phyloP scores from a whole-genome alignment of 129 eudicot genomes.

The Lactuca sativa region DNA sequence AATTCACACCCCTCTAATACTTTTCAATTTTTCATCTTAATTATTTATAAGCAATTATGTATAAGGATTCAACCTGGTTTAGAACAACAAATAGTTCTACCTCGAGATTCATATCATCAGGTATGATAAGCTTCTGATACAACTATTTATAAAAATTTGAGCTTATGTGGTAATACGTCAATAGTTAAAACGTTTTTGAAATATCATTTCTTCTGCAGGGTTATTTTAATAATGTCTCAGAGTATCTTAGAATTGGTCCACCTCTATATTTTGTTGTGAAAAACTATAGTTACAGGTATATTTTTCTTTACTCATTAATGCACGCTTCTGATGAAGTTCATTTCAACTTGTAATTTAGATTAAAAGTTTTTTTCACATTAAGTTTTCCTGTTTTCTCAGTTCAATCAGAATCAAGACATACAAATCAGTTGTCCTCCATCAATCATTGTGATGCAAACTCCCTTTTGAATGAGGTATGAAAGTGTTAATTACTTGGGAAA shows the following conservation, averaged over 20 bases:
- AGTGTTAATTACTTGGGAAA: too few relatives aligned
- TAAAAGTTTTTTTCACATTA: too few relatives aligned
- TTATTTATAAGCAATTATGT: conserved; percentile 64
- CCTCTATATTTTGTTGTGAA: conserved; percentile 92
- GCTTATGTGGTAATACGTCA: neutral
- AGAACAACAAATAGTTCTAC: conserved; percentile 95
- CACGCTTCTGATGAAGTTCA: neutral
- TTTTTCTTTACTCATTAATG: neutral
- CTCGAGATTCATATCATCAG: conserved; percentile 98
- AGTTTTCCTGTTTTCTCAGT: too few relatives aligned
- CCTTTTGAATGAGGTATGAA: too few relatives aligned
- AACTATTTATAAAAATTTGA: neutral
- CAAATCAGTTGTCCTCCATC: too few relatives aligned
- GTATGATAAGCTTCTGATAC: conserved; percentile 32
- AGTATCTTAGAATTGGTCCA: conserved; percentile 87
- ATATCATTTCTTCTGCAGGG: conserved; percentile 49
- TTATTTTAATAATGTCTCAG: conserved; percentile 72
- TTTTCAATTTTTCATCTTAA: neutral
- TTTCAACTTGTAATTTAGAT: too few relatives aligned
- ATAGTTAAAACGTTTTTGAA: neutral
- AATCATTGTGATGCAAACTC: too few relatives aligned
- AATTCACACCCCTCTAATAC: conserved; percentile 5
- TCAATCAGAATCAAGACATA: too few relatives aligned
- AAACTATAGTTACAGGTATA: conserved; percentile 70
- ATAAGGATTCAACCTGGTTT: conserved; percentile 95